A percentile compares a stretch with the other conserved stretches of the same genome.
Evolutionary conservation across 805 yeast species (phyloP).

Genomic region (Candida tibetensis): DNA sequence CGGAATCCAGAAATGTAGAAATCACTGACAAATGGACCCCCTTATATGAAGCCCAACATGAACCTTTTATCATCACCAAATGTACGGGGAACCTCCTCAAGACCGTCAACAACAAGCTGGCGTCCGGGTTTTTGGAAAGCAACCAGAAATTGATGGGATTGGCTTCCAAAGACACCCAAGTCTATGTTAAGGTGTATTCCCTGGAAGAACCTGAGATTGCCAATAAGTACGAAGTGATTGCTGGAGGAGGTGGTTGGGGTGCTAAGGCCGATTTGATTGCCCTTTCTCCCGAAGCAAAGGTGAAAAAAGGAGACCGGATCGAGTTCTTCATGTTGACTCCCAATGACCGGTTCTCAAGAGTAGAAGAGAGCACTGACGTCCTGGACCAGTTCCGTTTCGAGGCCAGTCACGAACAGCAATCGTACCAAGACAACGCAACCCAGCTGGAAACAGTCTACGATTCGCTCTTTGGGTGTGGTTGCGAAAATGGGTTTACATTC

Average conservation of each 20-base stretch:
- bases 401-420: constrained; percentile 29
- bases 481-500: constrained; percentile 28
- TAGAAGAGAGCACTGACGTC: constrained; percentile 1
- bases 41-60: constrained; percentile 20
- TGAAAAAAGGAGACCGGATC: constrained; percentile 44
- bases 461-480: constrained; percentile 29
- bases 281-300: constrained; percentile 54
- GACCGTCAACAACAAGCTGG: constrained; percentile 51
- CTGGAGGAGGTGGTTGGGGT: constrained; percentile 81
- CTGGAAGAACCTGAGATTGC: constrained; percentile 14
- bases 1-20: background rate
- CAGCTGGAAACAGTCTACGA: constrained; percentile 9
- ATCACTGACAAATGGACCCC: constrained; percentile 34
- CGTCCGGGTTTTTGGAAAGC: constrained; percentile 53
- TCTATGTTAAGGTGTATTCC: constrained; percentile 32
- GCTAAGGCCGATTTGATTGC: constrained; percentile 65
- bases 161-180: constrained; percentile 43
- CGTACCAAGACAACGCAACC: constrained; percentile 13
- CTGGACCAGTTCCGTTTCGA: constrained; percentile 20
- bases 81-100: constrained; percentile 60
- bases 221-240: constrained; percentile 51
- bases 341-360: constrained; percentile 19
- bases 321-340: constrained; percentile 48
- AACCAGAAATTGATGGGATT: constrained; percentile 38
- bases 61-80: constrained; percentile 43